Conservation (phyloP, 306 rosid genomes). For the Rosa chinensis region DNA sequence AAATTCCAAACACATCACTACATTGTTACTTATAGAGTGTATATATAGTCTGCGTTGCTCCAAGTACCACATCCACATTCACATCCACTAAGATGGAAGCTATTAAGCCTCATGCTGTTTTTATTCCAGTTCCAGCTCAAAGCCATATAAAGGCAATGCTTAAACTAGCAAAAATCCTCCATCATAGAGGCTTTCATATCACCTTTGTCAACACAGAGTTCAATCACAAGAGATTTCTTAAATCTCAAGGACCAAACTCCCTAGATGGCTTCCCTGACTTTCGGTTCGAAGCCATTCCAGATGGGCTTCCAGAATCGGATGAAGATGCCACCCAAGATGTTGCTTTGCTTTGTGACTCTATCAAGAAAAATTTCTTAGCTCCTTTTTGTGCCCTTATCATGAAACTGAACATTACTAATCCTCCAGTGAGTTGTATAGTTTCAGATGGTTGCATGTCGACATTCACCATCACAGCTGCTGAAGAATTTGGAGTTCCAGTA, state of each 20-base stretch:
- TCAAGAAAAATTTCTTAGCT: neutral
- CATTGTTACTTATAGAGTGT: neutral
- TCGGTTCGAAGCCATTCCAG: slow-evolving; percentile 7
- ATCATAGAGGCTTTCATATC: slow-evolving; percentile 14
- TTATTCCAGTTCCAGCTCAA: slow-evolving; percentile 11
- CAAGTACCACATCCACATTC: neutral
- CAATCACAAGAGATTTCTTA: slow-evolving; percentile 23
- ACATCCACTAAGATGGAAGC: neutral
- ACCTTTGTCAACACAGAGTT: slow-evolving; percentile 19
- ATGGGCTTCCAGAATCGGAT: neutral
- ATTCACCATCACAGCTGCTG: slow-evolving; percentile 2
- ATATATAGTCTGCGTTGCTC: neutral
- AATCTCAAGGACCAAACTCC: neutral
- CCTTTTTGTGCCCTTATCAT: neutral
- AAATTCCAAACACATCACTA: neutral
- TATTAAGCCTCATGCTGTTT: slow-evolving; percentile 8
- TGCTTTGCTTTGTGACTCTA: neutral
- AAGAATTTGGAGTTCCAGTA: slow-evolving; percentile 1
- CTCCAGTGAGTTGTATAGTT: slow-evolving; percentile 14
- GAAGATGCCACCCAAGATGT: slow-evolving; percentile 7
- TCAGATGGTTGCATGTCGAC: slow-evolving; percentile 11
- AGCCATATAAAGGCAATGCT: slow-evolving; percentile 19
- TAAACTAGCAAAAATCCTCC: slow-evolving; percentile 6
- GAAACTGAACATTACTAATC: slow-evolving; percentile 5
- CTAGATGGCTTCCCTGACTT: slow-evolving; percentile 15